Evolutionary conservation across 345 rosid species (phyloP).

Genomic region (Sisymbrium irio): DNA sequence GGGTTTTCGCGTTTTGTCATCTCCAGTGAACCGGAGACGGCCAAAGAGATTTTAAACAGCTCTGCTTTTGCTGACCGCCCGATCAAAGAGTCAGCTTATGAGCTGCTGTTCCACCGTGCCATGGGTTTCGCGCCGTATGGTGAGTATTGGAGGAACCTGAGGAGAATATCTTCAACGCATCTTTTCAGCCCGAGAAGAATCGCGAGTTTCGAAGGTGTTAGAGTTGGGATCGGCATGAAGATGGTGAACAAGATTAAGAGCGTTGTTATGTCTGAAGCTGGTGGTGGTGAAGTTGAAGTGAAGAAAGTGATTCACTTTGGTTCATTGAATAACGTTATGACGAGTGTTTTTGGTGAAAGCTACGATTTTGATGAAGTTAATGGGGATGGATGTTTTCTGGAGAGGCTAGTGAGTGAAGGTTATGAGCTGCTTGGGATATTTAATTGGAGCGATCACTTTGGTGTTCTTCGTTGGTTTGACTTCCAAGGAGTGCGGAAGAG

Average conservation of each 20-base stretch:
- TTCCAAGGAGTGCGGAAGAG: slow-evolving; percentile 76
- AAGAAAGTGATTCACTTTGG: slow-evolving; percentile 60
- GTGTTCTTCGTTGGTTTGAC: slow-evolving; percentile 62
- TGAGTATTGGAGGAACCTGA: slow-evolving; percentile 81
- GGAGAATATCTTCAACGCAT: slow-evolving; percentile 76
- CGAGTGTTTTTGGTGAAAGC: slow-evolving; percentile 62
- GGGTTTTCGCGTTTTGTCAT: slow-evolving; percentile 72
- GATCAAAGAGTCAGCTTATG: slow-evolving; percentile 82
- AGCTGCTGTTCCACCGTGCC: slow-evolving; percentile 74
- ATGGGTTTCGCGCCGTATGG: slow-evolving; percentile 89
- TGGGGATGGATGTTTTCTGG: slow-evolving; percentile 44
- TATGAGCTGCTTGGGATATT: slow-evolving; percentile 67
- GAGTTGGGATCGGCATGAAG: slow-evolving; percentile 47
- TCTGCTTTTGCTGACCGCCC: slow-evolving; percentile 85
- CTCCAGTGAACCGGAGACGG: slow-evolving; percentile 68
- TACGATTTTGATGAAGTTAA: slow-evolving; percentile 42
- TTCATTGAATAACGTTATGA: slow-evolving; percentile 75
- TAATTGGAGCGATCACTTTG: slow-evolving; percentile 88
- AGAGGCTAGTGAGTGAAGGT: slow-evolving; percentile 69
- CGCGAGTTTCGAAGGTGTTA: slow-evolving; percentile 41
- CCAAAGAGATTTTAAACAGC: slow-evolving; percentile 69
- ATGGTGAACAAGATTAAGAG: slow-evolving; percentile 46
- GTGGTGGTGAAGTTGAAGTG: slow-evolving; percentile 44
- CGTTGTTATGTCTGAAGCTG: slow-evolving; percentile 14
- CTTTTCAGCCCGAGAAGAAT: slow-evolving; percentile 74